Evolutionary conservation across 768 basidiomycete genomes (phyloP).

Genomic region (Pulveroboletus sp.): DNA sequence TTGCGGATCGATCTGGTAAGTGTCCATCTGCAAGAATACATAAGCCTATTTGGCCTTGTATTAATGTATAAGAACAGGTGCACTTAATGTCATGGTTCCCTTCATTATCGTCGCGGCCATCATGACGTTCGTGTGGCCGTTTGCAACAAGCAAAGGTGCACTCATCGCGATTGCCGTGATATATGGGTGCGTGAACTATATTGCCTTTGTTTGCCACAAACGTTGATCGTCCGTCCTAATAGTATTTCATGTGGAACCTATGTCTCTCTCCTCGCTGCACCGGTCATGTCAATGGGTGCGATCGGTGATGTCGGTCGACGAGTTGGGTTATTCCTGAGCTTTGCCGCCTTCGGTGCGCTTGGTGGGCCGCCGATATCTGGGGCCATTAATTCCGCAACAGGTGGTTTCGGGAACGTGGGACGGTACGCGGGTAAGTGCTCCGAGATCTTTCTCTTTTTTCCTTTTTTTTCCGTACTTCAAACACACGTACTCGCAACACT

Average conservation of each 20-base stretch:
- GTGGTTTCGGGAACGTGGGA: constrained; percentile 35
- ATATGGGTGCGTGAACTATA: constrained; percentile 51
- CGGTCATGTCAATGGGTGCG: constrained; percentile 58
- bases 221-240: not conserved
- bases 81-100: constrained; percentile 65
- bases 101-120: constrained; percentile 52
- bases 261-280: constrained; percentile 50
- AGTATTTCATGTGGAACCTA: constrained; percentile 63
- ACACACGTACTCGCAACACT: not conserved
- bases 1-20: constrained; percentile 53
- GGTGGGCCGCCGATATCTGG: constrained; percentile 73
- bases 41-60: not conserved
- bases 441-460: not conserved
- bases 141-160: constrained; percentile 38
- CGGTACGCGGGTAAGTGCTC: constrained; percentile 38
- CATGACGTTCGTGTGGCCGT: constrained; percentile 71
- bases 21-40: not conserved
- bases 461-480: not conserved
- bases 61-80: constrained; percentile 35
- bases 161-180: constrained; percentile 52
- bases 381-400: constrained; percentile 51
- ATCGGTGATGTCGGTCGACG: constrained; percentile 59
- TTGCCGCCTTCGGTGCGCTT: constrained; percentile 57
- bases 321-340: constrained; percentile 58
- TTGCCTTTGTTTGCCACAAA: accelerated